Base-by-base conservation (phyloP, 306 rosid species). In the Crotalaria pallida region DNA sequence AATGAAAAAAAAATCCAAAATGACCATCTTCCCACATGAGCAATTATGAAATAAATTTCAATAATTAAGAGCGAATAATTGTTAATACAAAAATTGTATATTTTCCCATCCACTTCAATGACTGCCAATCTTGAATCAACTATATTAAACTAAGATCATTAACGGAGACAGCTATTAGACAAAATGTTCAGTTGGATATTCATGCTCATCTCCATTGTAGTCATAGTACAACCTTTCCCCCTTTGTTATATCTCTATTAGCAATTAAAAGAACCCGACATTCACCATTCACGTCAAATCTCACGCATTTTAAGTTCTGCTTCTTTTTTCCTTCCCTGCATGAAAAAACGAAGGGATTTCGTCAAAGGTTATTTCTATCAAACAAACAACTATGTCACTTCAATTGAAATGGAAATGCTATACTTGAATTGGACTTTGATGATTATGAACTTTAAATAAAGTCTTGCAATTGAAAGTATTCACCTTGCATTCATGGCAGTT, bases 221-320 rank as follows among this genome's bases (percentile, higher is more conserved):
- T 95, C 97, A 74, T 91, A 95, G 75, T 91, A 91, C 85, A 95
- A 78, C 76, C 97, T 84, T 83, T 91, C 99, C 55, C 99, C 96
- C 79, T 83, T 95, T 4, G 86, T 34, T 80, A 95, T 95, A 77
- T 91, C 97, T 82, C 96, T 86, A 71, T 84, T 87, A 53, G 97
- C 96, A 10, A 91, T 79, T 76, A 91, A 76, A 59, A 95, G 81
- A 73, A 85, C 97, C 67, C 97, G 86, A 19, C 88, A 78, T 77
- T 91, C 88, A 24, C 99, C 96, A 43, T 85, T 80, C 7, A 91
- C 91, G 23, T 91, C 71, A 60, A 71, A 95, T 64, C 99, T 89
- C 59, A 89, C 92, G 18, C 96, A 95, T 55, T 87, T 95, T 13
- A 95, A 81, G 78, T 95, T 95, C 79, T 89, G 99, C 88, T 91